Conservation (phyloP, 75 land plant species). For the Ceratopteris richardii region DNA sequence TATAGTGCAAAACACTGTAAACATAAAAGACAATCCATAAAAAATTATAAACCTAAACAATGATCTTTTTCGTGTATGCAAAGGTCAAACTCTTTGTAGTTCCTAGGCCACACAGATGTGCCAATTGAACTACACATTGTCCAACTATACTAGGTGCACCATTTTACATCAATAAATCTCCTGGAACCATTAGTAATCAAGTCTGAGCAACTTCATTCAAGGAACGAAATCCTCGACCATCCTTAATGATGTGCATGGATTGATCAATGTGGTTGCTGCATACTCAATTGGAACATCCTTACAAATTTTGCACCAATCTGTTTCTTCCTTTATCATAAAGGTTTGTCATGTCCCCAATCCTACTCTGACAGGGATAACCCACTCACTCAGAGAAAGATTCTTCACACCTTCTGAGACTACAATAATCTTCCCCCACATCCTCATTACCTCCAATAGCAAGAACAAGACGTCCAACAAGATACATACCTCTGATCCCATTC, state of each 20-base stretch:
- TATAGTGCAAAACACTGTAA: too few species aligned
- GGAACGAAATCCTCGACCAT: slow-evolving; percentile 78
- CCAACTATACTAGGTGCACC: slow-evolving; percentile 99
- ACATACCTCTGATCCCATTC: too few species aligned
- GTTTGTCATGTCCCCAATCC: slow-evolving; percentile 88
- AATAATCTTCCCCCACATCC: slow-evolving; percentile 80
- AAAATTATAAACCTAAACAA: too few species aligned
- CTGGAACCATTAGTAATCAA: slow-evolving; percentile 24
- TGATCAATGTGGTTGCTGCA: slow-evolving; percentile 75
- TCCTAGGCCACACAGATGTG: slow-evolving; percentile 43
- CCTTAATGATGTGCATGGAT: slow-evolving; percentile 81
- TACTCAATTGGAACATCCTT: slow-evolving; percentile 78
- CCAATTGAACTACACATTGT: slow-evolving; percentile 89
- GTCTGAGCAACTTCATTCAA: slow-evolving; percentile 33
- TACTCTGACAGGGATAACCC: slow-evolving; percentile 84
- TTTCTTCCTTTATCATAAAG: slow-evolving; percentile 65
- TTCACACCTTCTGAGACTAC: slow-evolving; percentile 54
- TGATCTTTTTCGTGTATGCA: too few species aligned
- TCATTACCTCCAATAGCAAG: slow-evolving; percentile 96
- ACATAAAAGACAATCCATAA: too few species aligned
- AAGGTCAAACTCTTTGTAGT: too few species aligned
- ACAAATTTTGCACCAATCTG: slow-evolving; percentile 70
- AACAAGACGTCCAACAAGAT: slow-evolving; percentile 76
- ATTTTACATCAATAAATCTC: slow-evolving; percentile 90
- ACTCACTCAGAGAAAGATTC: slow-evolving; percentile 55